Base-by-base conservation (phyloP, 768 basidiomycete genomes). In the Rhizopogon vesiculosus region DNA sequence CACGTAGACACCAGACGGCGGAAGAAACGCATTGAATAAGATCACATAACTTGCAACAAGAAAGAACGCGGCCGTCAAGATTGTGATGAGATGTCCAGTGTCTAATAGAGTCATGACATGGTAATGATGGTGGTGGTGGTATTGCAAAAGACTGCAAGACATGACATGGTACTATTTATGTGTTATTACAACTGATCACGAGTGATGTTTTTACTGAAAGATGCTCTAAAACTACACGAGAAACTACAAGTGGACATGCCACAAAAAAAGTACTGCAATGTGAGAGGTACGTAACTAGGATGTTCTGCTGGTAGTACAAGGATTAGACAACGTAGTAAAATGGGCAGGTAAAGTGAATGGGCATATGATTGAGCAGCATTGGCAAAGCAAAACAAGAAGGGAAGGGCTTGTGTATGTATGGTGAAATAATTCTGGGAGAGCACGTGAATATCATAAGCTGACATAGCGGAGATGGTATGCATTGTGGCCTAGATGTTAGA, bases 11-110 rank as follows among this genome's bases (percentile, higher is more conserved):
- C 77, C 76, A 4, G 80, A 77, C 9, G 66, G 58, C 43, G 86
- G 84, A 44, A 85, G 61, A 65, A 89, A 83, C 42, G 84, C 78
- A 63, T 84, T 84, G 64, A 89, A 75, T 39, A 91, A 73, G 43
- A 86, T 70, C 25, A 84, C 84, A 70, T 89, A 85, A 59, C 76
- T 78, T 42, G 80, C 82, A 45, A 85, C 18, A 16, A 75, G 56
- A 63, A 89, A 81, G 69, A 89, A 86, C 12, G 77, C 45, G 31
- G 71, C 56, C 41, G 85, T 78, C 29, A 74, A 61, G 35, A 64
- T 60, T 53, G 88, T 62, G 61, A 84, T 68, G 57, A 76, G 59
- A 64, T 81, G 76, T 15, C 85, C 85, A 28, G 62, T 60, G 56
- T 74, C 66, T 45, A 67, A 61, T 56, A 59, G 55, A 51, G 56